phyloP scores from a whole-genome alignment of 73 alveolate species.

The Uronychia setigera region DNA sequence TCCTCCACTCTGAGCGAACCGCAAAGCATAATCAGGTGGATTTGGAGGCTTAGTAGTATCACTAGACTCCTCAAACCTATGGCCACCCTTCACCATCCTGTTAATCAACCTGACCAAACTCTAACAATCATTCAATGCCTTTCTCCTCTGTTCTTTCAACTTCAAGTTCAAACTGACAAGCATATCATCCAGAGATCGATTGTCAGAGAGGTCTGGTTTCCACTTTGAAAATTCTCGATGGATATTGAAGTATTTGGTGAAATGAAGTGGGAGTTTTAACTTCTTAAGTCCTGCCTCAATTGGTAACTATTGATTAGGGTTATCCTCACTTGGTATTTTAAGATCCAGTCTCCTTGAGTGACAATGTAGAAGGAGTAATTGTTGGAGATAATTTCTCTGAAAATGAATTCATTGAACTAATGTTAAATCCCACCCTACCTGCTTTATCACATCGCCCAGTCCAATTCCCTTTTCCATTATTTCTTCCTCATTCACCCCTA shows the following conservation, averaged over 20 bases:
- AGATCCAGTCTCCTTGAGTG: slow-evolving; percentile 29
- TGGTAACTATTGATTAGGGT: not conserved
- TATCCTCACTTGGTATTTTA: slow-evolving; percentile 8
- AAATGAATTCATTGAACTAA: slow-evolving; percentile 15
- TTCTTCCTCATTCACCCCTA: not conserved
- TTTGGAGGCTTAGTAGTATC: not conserved
- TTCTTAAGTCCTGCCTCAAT: slow-evolving; percentile 18
- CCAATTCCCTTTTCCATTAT: not conserved
- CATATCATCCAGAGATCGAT: not conserved
- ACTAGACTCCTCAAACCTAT: not conserved
- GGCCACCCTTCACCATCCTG: slow-evolving; percentile 18
- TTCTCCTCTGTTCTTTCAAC: not conserved
- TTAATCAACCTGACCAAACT: slow-evolving; percentile 9
- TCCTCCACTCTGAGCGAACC: slow-evolving; percentile 1
- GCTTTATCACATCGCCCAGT: not conserved
- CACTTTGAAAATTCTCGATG: slow-evolving; percentile 3
- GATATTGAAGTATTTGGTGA: slow-evolving; percentile 5
- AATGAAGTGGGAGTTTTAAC: not conserved
- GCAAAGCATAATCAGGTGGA: not conserved
- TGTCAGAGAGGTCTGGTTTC: not conserved
- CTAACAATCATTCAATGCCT: not conserved
- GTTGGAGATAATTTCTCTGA: not conserved
- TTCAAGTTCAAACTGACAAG: not conserved
- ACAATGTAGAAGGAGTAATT: slow-evolving; percentile 18
- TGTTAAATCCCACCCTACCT: not conserved